Evolutionary conservation across 2,329 filamentous ascomycete genomes (phyloP).

Genomic region (Lasiodiplodia citricola): DNA sequence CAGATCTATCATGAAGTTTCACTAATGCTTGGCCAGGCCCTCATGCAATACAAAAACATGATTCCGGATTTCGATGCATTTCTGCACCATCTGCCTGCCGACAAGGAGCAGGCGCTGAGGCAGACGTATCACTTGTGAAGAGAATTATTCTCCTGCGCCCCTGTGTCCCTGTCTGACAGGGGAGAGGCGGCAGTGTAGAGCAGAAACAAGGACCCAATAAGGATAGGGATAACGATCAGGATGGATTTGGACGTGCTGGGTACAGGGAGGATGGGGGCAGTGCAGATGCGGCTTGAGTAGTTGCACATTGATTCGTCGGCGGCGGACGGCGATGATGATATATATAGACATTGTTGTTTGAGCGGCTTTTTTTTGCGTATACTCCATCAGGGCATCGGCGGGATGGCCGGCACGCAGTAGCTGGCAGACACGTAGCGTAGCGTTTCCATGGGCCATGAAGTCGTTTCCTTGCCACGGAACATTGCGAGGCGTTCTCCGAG

Average conservation of each 20-base stretch:
- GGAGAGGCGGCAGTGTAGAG: background rate
- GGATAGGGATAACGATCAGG: background rate
- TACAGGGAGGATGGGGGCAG: background rate
- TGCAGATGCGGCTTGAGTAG: background rate
- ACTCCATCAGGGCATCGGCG: conserved; percentile 20
- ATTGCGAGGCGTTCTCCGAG: conserved; percentile 22
- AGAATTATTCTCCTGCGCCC: background rate
- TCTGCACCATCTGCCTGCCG: conserved; percentile 52
- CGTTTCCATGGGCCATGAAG: conserved; percentile 9
- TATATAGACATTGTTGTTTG: conserved; percentile 24
- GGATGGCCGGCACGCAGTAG: conserved; percentile 6
- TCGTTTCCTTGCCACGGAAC: conserved; percentile 14
- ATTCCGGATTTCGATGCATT: conserved; percentile 61
- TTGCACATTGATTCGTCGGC: conserved; percentile 8
- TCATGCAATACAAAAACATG: conserved; percentile 60
- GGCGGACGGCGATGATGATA: conserved; percentile 6
- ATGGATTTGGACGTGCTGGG: background rate
- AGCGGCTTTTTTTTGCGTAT: conserved; percentile 17
- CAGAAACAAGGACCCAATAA: conserved; percentile 3
- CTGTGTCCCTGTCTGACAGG: background rate
- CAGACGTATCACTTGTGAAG: conserved; percentile 47
- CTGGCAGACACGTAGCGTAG: conserved; percentile 18
- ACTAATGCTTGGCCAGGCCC: conserved; percentile 44
- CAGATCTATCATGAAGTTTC: background rate
- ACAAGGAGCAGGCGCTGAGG: conserved; percentile 51